These are phyloP conservation scores for Penicilliopsis zonata DNA, from an alignment of 495 filamentous ascomycete species.

Conservation along the genomic window DNA sequence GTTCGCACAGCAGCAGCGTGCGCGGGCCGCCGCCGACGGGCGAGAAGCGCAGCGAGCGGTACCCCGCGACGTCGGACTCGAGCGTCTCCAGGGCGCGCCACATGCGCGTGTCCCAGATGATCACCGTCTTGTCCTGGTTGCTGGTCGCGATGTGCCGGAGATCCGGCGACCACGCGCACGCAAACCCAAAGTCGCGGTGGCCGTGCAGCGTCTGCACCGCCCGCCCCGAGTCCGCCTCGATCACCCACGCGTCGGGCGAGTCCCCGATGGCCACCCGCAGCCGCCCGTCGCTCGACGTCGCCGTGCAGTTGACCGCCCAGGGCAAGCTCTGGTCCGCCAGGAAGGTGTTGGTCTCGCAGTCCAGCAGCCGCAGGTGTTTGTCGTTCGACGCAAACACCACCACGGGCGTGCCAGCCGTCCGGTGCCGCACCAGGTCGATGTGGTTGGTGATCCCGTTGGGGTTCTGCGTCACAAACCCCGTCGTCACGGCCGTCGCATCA, in stretches of 20 bases:
- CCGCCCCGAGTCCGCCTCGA: slow-evolving; percentile 50
- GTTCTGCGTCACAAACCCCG: slow-evolving; percentile 54
- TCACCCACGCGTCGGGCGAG: slow-evolving; percentile 42
- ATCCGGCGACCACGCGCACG: slow-evolving; percentile 84
- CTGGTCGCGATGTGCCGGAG: slow-evolving; percentile 82
- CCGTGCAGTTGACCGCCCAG: slow-evolving; percentile 74
- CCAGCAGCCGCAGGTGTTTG: slow-evolving; percentile 58
- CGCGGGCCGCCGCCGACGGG: slow-evolving; percentile 63
- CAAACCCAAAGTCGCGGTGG: slow-evolving; percentile 77
- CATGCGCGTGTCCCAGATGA: slow-evolving; percentile 76
- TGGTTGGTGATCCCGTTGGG: slow-evolving; percentile 79
- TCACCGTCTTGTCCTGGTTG: slow-evolving; percentile 75
- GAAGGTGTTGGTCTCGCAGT: slow-evolving; percentile 57
- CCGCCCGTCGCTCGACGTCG: slow-evolving; percentile 65
- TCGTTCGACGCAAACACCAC: slow-evolving; percentile 84
- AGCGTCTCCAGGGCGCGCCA: slow-evolving; percentile 55
- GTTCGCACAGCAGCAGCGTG: slow-evolving; percentile 69
- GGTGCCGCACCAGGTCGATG: slow-evolving; percentile 53
- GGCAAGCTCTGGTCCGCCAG: slow-evolving; percentile 45
- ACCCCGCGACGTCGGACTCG: slow-evolving; percentile 64
- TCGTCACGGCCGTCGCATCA: slow-evolving; percentile 35
- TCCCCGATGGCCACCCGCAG: slow-evolving; percentile 72
- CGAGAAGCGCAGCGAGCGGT: slow-evolving; percentile 68
- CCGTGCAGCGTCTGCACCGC: slow-evolving; percentile 45
- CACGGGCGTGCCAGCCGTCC: slow-evolving; percentile 46